Evolutionary conservation across 1,284 basidiomycete genomes (phyloP), one percentile per base, ranked within the genome.

Genomic region (Marasmius fiardii): DNA sequence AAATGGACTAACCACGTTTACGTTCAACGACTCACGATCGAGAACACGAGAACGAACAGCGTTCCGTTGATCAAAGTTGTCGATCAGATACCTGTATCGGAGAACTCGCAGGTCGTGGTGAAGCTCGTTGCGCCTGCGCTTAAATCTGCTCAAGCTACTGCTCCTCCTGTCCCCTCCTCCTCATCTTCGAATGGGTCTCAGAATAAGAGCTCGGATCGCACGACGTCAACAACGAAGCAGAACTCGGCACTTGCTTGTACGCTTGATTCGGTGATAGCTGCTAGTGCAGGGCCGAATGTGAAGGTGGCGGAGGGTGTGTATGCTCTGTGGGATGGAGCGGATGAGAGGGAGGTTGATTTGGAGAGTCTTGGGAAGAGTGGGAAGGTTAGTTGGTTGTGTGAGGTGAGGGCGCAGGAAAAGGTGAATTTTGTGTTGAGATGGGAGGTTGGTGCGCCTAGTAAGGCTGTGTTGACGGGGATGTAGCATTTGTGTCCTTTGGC

Each of bases 81-180:
- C 33, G 73, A 75, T 43, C 67, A 69, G 41, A 63, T 73, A 28
- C 73, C 71, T 0, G 59, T 74, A 43, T 72, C 72, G 3, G 58
- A 71, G 26, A 68, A 71, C 48, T 61, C 65, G 0, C 60, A 62
- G n/a, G 68, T 71, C 43, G 58, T 57, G 1, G 68, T 71, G 7
- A 70, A 66, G 53, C 43, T 65, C 1, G 26, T 65, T 34, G 59
- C 51, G 12, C 68, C 68, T 0, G 43, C 62, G 3, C 54, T 69
- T 21, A 51, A 51, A 41, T 10, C 16, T 18, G 14, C 43, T 23
- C 62, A 61, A 12, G 31, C n/a, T n/a, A 35, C 54, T 7, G 57
- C 54, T n/a, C n/a, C n/a, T n/a, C n/a, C n/a, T n/a, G n/a, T n/a
- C n/a, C n/a, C n/a, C n/a, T n/a, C n/a, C n/a, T n/a, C 6, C 21